Base-by-base conservation (phyloP, 257 asterid genomes). In the Nicotiana tomentosiformis region DNA sequence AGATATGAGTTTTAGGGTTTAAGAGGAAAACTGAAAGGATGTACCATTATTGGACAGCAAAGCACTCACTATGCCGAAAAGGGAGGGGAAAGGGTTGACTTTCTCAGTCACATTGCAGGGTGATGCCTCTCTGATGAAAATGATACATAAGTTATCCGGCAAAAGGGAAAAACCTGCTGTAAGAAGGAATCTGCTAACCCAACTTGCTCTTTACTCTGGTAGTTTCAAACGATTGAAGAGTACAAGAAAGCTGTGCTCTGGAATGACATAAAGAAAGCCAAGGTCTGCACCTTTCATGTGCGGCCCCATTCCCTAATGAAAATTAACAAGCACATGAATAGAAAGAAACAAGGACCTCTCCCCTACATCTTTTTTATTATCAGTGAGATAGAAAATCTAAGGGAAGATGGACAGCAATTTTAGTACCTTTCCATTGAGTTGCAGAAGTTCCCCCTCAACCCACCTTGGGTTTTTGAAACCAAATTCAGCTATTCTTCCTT, bases 391-490 rank as follows among this genome's bases (percentile, higher is more conserved):
- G 57, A 66, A 81, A 74, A 4, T 60, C 29, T 26, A 23, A 46
- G 39, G 56, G 3, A 62, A 69, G 53, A 74, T 7, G 29, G 46
- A 26, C 29, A 49, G 62, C 39, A 76, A 33, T 49, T 49, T 49
- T 39, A 65, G 76, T 88, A 96, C 99, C 99, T 89, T 96, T 86
- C 99, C 97, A 16, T 92, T 93, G 55, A 96, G 93, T 86, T 94
- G 97, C 77, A 96, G 89, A 85, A 96, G 97, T 87, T 96, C 98
- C 2, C 99, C 99, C 83, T 94, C 97, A 10, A 96, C 98, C 99
- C 99, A 96, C 86, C 88, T 91, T 26, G 97, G 95, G 68, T 94
- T 94, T 86, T 83, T 81, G 91, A 92, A 96, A 81, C 99, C 98
- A 17, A 88, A 90, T 82, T 96, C 98, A 35, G 98, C 98, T 16